Percentiles rank a stretch among this genome's conserved stretches.
Evolutionary conservation across 1,284 basidiomycete genomes (phyloP).

Genomic region (Ustilago tritici): DNA sequence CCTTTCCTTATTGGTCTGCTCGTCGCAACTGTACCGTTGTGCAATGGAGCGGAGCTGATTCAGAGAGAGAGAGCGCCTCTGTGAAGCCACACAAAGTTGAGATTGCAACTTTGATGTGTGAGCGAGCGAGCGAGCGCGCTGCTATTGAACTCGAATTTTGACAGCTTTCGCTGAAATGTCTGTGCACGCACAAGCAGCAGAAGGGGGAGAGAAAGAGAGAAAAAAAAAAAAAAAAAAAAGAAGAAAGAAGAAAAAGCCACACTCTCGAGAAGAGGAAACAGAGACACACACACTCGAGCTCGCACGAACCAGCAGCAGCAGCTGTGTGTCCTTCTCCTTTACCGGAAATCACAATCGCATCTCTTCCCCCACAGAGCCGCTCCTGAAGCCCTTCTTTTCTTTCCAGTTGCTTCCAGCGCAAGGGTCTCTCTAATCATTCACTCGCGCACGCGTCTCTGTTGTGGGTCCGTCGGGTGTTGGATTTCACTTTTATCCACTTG

Average conservation of each 20-base stretch:
- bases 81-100: constrained; percentile 3
- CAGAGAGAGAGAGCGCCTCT: background rate
- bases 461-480: too few species aligned
- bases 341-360: too few species aligned
- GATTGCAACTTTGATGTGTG: constrained; percentile 5
- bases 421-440: too few species aligned
- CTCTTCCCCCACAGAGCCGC: too few species aligned
- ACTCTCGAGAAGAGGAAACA: background rate
- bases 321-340: background rate
- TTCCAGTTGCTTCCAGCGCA: background rate
- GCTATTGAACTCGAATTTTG: background rate
- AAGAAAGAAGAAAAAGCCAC: constrained; percentile 2
- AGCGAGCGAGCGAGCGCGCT: background rate
- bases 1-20: background rate
- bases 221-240: background rate
- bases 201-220: background rate
- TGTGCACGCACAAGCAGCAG: constrained; percentile 3
- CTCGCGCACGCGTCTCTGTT: too few species aligned
- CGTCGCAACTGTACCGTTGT: background rate
- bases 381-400: background rate
- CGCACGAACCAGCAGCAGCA: constrained; percentile 5
- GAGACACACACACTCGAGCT: background rate
- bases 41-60: constrained; percentile 12
- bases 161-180: background rate
- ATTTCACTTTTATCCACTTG: too few species aligned